Base-by-base conservation (phyloP, 2,329 filamentous ascomycete species). In the Pseudocercospora macadamiae region DNA sequence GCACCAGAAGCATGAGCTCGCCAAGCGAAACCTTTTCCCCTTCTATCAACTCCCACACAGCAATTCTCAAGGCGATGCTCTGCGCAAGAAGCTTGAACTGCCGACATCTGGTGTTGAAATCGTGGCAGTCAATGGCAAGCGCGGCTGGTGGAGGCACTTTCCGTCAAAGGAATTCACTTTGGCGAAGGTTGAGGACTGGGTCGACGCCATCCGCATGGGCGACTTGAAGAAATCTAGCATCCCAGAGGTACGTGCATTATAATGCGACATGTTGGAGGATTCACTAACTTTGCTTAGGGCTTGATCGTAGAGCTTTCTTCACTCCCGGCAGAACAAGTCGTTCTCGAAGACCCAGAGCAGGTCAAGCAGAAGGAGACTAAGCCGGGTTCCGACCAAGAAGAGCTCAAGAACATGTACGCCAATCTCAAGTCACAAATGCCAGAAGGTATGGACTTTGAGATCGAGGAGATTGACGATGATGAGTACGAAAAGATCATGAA, bases 201-300 rank as follows among this genome's bases (percentile, higher is more conserved):
- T 99, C 59, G 95, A 99, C 70, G 83, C 85, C n/a, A 91, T 97
- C 62, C 87, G 91, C 34, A 83, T 99, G 81, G 91, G 93, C 53
- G 93, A 97, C 71, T 89, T 91, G 2, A 78, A 83, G 59, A 97
- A 93, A 81, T 82, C 86, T 68, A 90, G 85, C 67, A 71, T 93
- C 14, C 82, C 80, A 37, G 84, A 88, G 59, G 47, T 49, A n/a
- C 21, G 45, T 16, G n/a, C 1, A 5, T 18, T n/a, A 18, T 21
- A 3, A n/a, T 4, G 18, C 14, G 14, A 28, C 5, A 10, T 12
- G 3, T 12, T 12, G 10, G 45, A 32, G 12, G 6, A 4, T 34
- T 5, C 21, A 26, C 47, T 49, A 34, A 49, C 16, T 3, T 7
- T 16, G 2, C 6, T 21, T 19, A 49, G 47, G 70, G 70, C 3